phyloP scores from a whole-genome alignment of 1,139 yeast species.

The Diutina neorugosa region DNA sequence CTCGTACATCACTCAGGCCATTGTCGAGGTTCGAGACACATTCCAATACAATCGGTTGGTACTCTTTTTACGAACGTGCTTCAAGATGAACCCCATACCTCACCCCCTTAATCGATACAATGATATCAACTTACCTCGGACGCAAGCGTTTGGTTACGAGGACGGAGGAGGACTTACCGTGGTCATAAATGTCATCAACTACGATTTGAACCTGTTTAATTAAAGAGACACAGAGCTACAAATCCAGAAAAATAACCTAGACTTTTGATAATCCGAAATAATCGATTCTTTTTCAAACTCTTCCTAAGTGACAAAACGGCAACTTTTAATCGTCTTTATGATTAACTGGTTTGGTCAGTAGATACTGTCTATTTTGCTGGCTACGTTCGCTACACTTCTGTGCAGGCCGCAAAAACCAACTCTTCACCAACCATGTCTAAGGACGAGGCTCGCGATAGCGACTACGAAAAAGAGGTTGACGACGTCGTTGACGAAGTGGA shows the following conservation, averaged over 20 bases:
- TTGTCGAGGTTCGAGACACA: conserved; percentile 2
- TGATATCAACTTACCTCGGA: background rate
- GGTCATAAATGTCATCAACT: background rate
- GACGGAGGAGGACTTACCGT: background rate
- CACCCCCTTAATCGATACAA: background rate
- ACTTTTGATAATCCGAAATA: too few relatives aligned
- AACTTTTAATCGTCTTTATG: too few relatives aligned
- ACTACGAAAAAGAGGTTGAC: conserved; percentile 13
- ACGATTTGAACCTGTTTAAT: conserved; percentile 1
- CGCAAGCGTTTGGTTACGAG: conserved; percentile 3
- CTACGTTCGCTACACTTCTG: background rate
- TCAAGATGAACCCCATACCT: conserved; percentile 2
- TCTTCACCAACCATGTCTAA: background rate
- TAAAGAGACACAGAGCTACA: too few relatives aligned
- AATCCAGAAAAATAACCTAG: too few relatives aligned
- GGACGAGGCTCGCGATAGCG: conserved; percentile 9
- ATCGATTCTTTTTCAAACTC: too few relatives aligned
- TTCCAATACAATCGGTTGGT: conserved; percentile 5
- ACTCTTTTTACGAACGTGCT: conserved; percentile 3
- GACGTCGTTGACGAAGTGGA: conserved; percentile 9
- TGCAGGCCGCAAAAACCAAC: background rate
- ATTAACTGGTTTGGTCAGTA: background rate
- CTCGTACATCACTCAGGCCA: background rate
- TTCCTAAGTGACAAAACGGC: too few relatives aligned
- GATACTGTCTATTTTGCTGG: too few relatives aligned